These are phyloP conservation scores for Decorospora gaudefroyi DNA, from an alignment of 2,329 filamentous ascomycete species.

Conservation along the genomic window DNA sequence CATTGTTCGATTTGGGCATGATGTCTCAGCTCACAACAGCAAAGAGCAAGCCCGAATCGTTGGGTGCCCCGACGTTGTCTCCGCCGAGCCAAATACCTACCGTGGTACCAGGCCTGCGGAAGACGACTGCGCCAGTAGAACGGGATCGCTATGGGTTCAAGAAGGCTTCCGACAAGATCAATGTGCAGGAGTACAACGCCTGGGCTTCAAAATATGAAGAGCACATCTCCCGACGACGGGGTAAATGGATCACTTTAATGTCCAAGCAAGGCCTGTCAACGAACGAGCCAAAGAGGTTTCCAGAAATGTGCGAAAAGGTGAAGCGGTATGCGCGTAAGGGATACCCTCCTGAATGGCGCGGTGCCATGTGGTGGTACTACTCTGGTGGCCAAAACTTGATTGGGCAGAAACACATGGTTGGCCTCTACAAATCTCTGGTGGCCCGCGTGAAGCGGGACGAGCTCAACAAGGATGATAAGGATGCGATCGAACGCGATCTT, in stretches of 20 bases:
- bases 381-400: constrained; percentile 82
- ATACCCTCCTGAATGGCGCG: constrained; percentile 89
- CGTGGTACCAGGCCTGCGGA: constrained; percentile 19
- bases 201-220: constrained; percentile 78
- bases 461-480: constrained; percentile 73
- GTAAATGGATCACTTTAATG: constrained; percentile 81
- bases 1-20: constrained; percentile 33
- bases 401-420: constrained; percentile 66
- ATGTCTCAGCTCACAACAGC: constrained; percentile 14
- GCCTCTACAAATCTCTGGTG: constrained; percentile 74
- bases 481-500: constrained; percentile 91
- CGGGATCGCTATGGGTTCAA: constrained; percentile 92
- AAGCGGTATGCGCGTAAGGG: constrained; percentile 92
- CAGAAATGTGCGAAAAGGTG: constrained; percentile 76
- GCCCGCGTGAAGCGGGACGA: constrained; percentile 65
- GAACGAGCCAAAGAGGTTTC: constrained; percentile 74
- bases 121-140: constrained; percentile 38
- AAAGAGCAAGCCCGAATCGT: constrained; percentile 16
- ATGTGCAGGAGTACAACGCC: constrained; percentile 73
- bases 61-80: background rate
- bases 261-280: constrained; percentile 75
- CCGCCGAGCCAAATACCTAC: constrained; percentile 3
- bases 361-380: constrained; percentile 97
- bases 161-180: constrained; percentile 81
- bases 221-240: constrained; percentile 72